Conservation (phyloP, 148 eudicot genomes). For the Vaccinium corymbosum region DNA sequence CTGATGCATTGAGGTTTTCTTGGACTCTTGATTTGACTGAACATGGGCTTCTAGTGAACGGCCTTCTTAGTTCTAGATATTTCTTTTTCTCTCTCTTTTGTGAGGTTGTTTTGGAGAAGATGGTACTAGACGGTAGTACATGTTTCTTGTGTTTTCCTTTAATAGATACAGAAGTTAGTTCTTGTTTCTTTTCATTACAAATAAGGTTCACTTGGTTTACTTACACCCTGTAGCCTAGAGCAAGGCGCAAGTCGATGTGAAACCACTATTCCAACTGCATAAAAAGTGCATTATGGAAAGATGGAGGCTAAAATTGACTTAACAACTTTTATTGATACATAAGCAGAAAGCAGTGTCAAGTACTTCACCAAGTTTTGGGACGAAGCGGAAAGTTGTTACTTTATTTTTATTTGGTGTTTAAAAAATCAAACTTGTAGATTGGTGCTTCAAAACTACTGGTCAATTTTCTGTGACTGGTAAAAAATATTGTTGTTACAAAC, state of each 20-base stretch:
- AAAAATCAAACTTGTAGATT: not conserved
- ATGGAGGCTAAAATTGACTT: not conserved
- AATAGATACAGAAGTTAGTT: not conserved
- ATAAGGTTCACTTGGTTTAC: not conserved
- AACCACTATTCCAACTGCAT: not conserved
- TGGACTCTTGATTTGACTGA: not conserved
- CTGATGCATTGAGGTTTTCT: not conserved
- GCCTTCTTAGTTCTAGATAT: not conserved
- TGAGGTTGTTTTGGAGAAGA: not conserved
- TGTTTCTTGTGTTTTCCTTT: not conserved
- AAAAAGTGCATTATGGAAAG: not conserved
- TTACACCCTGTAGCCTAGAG: not conserved
- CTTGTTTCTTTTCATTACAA: not conserved
- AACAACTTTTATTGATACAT: not conserved
- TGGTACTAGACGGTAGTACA: not conserved
- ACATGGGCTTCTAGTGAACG: not conserved
- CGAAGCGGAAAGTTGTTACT: not conserved
- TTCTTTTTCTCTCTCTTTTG: not conserved
- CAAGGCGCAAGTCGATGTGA: not conserved
- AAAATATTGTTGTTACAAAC: not conserved
- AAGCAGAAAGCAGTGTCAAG: not conserved
- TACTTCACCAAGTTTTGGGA: not conserved
- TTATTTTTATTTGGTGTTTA: not conserved
- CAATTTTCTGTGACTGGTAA: not conserved
- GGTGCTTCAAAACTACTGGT: not conserved